A percentile compares a stretch with the other conserved stretches of the same genome.
Evolutionary conservation across 2,329 filamentous ascomycete genomes (phyloP).

Genomic region (Calonectria multiphialidica): DNA sequence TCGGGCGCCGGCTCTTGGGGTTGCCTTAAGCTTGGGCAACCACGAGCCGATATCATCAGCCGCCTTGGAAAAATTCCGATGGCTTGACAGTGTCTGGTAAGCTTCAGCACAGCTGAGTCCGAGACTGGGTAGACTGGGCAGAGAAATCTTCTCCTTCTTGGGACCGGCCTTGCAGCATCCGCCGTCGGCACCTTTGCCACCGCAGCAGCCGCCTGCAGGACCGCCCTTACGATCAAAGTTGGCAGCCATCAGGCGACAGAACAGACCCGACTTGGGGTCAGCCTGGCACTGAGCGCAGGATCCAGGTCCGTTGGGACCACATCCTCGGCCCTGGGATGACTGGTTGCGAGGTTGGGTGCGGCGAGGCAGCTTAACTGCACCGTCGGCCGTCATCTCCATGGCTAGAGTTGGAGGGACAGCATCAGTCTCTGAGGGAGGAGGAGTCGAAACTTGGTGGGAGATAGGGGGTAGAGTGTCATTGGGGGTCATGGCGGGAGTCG

Average conservation of each 20-base stretch:
- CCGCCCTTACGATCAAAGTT: slow-evolving; percentile 61
- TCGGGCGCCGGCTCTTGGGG: slow-evolving; percentile 52
- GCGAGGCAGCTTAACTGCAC: slow-evolving; percentile 70
- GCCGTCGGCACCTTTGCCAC: slow-evolving; percentile 68
- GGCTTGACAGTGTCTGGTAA: slow-evolving; percentile 82
- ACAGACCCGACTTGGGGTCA: slow-evolving; percentile 84
- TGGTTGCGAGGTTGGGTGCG: slow-evolving; percentile 47
- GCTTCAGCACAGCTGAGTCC: slow-evolving; percentile 81
- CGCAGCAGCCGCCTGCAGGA: slow-evolving; percentile 69
- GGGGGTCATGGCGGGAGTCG: slow-evolving; percentile 54
- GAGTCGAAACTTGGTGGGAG: slow-evolving; percentile 65
- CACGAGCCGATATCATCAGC: slow-evolving; percentile 81
- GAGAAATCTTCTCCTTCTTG: slow-evolving; percentile 50
- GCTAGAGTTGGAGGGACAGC: slow-evolving; percentile 64
- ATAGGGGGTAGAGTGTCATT: slow-evolving; percentile 56
- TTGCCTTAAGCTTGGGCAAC: slow-evolving; percentile 79
- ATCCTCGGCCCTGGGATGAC: slow-evolving; percentile 53
- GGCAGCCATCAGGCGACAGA: slow-evolving; percentile 85
- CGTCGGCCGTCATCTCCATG: slow-evolving; percentile 70
- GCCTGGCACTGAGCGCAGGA: slow-evolving; percentile 83
- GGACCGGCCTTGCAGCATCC: slow-evolving; percentile 71
- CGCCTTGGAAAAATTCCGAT: slow-evolving; percentile 80
- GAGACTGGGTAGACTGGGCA: slow-evolving; percentile 57
- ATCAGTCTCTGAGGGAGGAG: slow-evolving; percentile 72
- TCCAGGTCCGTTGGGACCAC: slow-evolving; percentile 78